A percentile compares a stretch with the other conserved stretches of the same genome.
Evolutionary conservation across 768 basidiomycete genomes (phyloP).

Genomic region (Clitopilus passeckerianus): DNA sequence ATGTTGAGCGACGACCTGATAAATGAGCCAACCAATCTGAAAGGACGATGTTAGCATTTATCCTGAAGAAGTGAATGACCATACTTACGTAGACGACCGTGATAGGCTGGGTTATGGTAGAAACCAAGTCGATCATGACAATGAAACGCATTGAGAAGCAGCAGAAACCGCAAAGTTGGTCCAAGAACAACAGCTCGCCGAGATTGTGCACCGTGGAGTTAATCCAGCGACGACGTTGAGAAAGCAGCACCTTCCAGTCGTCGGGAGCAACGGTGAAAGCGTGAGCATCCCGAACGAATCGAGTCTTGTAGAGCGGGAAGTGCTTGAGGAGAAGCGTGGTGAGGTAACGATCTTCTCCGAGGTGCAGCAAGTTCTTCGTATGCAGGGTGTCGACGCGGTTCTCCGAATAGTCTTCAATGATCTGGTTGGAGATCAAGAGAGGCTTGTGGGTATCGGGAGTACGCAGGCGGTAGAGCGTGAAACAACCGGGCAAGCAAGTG

Average conservation of each 20-base stretch:
- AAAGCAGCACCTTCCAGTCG: constrained; percentile 89
- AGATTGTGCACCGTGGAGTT: constrained; percentile 99
- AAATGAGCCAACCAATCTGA: constrained; percentile 86
- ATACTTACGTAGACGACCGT: constrained; percentile 82
- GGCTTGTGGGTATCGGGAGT: constrained; percentile 96
- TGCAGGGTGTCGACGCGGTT: constrained; percentile 96
- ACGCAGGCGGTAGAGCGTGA: constrained; percentile 93
- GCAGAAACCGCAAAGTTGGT: constrained; percentile 93
- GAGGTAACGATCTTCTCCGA: constrained; percentile 98
- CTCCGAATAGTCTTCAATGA: constrained; percentile 91
- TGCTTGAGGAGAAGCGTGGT: constrained; percentile 95
- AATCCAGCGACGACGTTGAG: constrained; percentile 98
- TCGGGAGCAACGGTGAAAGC: constrained; percentile 95
- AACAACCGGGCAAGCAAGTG: constrained; percentile 98
- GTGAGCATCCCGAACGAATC: constrained; percentile 91
- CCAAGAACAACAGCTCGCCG: constrained; percentile 87
- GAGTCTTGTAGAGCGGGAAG: constrained; percentile 92
- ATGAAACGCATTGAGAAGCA: constrained; percentile 99
- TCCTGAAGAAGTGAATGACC: constrained; percentile 4
- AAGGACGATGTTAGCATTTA: constrained; percentile 9
- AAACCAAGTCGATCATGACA: constrained; percentile 94
- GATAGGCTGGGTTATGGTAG: constrained; percentile 80
- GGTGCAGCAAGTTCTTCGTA: constrained; percentile 97
- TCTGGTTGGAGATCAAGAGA: constrained; percentile 83
- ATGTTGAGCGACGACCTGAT: constrained; percentile 63